Percentiles rank a stretch among this genome's conserved stretches.
Evolutionary conservation across 2,329 filamentous ascomycete species (phyloP).

Genomic region (Diaporthe citri): DNA sequence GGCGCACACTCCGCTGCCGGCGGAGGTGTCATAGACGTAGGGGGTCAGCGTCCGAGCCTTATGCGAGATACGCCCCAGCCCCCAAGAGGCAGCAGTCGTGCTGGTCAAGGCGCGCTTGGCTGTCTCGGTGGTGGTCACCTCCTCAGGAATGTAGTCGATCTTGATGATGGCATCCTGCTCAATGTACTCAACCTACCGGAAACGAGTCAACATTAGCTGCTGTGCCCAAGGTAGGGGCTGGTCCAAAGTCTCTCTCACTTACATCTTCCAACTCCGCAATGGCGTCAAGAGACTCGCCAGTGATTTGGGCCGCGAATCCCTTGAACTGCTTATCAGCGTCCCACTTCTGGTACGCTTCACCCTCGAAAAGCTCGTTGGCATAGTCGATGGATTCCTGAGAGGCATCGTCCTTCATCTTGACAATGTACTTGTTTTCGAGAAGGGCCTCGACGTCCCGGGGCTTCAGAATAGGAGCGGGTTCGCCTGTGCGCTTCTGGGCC

Average conservation of each 20-base stretch:
- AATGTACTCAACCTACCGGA: constrained; percentile 11
- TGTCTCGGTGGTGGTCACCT: constrained; percentile 13
- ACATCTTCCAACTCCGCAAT: constrained; percentile 21
- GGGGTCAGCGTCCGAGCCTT: constrained; percentile 28
- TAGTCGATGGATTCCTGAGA: constrained; percentile 18
- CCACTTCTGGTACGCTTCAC: constrained; percentile 13
- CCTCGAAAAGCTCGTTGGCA: constrained; percentile 16
- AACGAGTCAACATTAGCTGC: neutral
- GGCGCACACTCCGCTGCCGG: constrained; percentile 49
- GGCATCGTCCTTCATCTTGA: constrained; percentile 20
- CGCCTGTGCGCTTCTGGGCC: constrained; percentile 12
- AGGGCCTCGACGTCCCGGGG: constrained; percentile 6
- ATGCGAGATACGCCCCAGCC: constrained; percentile 47
- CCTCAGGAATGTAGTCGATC: constrained; percentile 12
- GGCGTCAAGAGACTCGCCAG: constrained; percentile 6
- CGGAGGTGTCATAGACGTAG: constrained; percentile 45
- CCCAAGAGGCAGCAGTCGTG: constrained; percentile 43
- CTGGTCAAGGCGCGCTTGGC: constrained; percentile 23
- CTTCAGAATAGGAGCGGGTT: constrained; percentile 13
- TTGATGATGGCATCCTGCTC: constrained; percentile 29
- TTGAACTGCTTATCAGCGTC: constrained; percentile 21
- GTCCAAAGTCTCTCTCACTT: neutral
- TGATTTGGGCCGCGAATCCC: constrained; percentile 13
- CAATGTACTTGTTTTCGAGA: constrained; percentile 20
- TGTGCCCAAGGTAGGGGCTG: neutral